Percentiles rank a stretch among this genome's conserved stretches.
Evolutionary conservation across 106 monocot species (phyloP).

Genomic region (Phalaenopsis equestris): DNA sequence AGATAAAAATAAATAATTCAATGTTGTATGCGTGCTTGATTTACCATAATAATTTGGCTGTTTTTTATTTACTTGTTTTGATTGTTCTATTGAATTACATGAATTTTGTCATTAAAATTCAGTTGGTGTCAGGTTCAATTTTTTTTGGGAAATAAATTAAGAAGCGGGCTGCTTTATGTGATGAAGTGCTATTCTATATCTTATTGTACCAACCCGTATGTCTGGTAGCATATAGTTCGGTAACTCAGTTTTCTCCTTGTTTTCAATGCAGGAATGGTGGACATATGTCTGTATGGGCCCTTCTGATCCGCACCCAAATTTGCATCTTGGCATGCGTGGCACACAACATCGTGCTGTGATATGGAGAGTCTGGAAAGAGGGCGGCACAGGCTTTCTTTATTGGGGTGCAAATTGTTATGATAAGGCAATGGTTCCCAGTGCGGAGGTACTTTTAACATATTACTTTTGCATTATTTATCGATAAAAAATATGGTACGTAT

Average conservation of each 20-base stretch:
- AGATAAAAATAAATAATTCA: too few species aligned
- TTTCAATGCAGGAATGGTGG: constrained; percentile 86
- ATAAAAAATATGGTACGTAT: neutral
- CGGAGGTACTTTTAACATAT: constrained; percentile 53
- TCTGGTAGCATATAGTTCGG: neutral
- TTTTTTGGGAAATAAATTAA: neutral
- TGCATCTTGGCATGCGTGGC: constrained; percentile 98
- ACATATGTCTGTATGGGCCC: constrained; percentile 99
- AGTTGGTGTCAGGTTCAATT: neutral
- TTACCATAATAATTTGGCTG: too few species aligned
- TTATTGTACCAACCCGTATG: neutral
- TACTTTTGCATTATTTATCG: neutral
- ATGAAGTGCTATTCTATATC: neutral
- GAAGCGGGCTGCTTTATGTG: neutral
- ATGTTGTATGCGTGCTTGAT: too few species aligned
- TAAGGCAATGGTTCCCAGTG: constrained; percentile 69
- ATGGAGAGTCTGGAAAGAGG: constrained; percentile 99
- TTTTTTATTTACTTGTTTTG: too few species aligned
- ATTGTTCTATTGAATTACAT: neutral
- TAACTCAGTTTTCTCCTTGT: constrained; percentile 2
- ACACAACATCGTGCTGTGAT: constrained; percentile 95
- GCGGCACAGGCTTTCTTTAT: constrained; percentile 92
- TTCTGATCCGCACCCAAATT: constrained; percentile 94
- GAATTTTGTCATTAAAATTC: neutral
- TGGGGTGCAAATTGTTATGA: constrained; percentile 99